phyloP scores from a whole-genome alignment of 163 green algal genomes.

The Chlamydomonas reinhardtii region DNA sequence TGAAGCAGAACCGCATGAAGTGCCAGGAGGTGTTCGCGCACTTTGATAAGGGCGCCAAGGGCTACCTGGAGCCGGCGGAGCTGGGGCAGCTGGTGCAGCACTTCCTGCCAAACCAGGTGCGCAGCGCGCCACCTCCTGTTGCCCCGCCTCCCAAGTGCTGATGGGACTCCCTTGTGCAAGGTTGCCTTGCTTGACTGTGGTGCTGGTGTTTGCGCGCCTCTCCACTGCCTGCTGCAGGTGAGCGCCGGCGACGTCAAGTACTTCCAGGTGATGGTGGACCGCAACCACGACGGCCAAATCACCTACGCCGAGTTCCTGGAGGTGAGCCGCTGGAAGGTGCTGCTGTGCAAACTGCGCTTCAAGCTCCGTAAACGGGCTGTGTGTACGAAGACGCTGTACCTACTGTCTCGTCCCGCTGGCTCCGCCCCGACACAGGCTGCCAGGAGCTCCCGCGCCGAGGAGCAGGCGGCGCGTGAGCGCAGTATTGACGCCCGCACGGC shows the following conservation, averaged over 20 bases:
- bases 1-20: constrained; percentile 42
- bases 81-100: constrained; percentile 44
- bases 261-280: constrained; percentile 62
- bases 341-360: too few relatives aligned
- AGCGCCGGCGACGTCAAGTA: constrained; percentile 51
- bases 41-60: constrained; percentile 49
- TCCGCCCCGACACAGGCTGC: constrained; percentile 29
- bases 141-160: too few relatives aligned
- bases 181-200: too few relatives aligned
- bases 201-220: too few relatives aligned
- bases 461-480: constrained; percentile 14
- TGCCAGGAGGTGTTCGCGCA: constrained; percentile 47
- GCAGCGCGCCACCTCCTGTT: background rate
- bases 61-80: constrained; percentile 47
- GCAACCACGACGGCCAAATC: constrained; percentile 48
- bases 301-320: constrained; percentile 52
- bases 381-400: too few relatives aligned
- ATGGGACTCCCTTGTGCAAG: background rate
- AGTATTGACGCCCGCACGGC: constrained; percentile 11
- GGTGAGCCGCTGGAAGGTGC: background rate
- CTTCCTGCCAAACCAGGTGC: constrained; percentile 48
- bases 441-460: constrained; percentile 29
- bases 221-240: background rate
- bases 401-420: too few relatives aligned
- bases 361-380: too few relatives aligned